Evolutionary conservation across 306 rosid genomes (phyloP), one percentile per base, ranked within the genome.

Genomic region (Trichosanthes truncata): DNA sequence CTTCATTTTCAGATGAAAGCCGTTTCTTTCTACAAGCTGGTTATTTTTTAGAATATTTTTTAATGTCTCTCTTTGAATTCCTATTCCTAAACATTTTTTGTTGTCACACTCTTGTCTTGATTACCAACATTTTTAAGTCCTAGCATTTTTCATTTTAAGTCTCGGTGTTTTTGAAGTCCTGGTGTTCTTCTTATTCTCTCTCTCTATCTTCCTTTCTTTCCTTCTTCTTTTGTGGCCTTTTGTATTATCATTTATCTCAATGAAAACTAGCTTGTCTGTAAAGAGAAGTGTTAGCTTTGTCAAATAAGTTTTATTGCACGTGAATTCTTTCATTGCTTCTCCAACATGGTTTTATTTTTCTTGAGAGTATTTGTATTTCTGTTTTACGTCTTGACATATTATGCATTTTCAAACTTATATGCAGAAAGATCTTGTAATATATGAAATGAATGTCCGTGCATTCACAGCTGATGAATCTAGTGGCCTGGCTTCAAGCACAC

Each of bases 361-460:
- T 68, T 43, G 12, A n/a, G 75, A 41, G 25, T 74, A 49, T 74
- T 29, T 1, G 5, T 26, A 48, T 25, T 25, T 20, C 0, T 14
- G 46, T 20, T 53, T 53, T 76, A 59, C 5, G n/a, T n/a, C n/a
- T 55, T 48, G 46, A 33, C 46, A 18, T 76, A 17, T 61, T 9
- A 25, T 38, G 43, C 80, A 83, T 77, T 78, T 77, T 12, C 68
- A 81, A 51, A 53, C 78, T 79, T 76, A 45, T 80, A 81, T 86
- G 89, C 93, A 93, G 99, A 95, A 93, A 76, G 93, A 95, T 89
- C 96, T 95, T 88, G 93, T 93, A 79, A 86, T 95, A 72, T 95
- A 95, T 61, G 99, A 95, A 88, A 95, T 95, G 99, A 95, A 88
- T 85, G 89, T 95, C 51, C 97, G 97, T 52, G 97, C 94, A 79